Evolutionary conservation across 768 basidiomycete species (phyloP).

Genomic region (Crassisporium funariophilum): DNA sequence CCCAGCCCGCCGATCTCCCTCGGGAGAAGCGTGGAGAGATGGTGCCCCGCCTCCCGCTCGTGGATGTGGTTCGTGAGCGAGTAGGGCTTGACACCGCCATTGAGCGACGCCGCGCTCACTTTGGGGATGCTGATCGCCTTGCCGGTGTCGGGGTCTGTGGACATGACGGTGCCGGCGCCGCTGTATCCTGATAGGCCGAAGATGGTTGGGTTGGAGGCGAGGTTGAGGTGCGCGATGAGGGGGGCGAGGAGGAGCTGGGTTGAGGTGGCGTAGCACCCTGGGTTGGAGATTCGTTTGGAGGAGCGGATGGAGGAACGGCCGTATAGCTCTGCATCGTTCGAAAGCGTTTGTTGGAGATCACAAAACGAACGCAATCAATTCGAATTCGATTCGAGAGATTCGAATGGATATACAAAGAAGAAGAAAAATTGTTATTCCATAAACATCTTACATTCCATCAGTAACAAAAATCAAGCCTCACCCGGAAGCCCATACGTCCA

Average conservation of each 20-base stretch:
- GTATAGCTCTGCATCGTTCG: slow-evolving; percentile 72
- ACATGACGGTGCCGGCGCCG: slow-evolving; percentile 87
- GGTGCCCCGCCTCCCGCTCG: slow-evolving; percentile 90
- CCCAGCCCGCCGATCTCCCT: slow-evolving; percentile 21
- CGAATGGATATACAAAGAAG: slow-evolving; percentile 23
- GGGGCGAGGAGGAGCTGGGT: slow-evolving; percentile 92
- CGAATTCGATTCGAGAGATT: background rate
- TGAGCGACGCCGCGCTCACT: slow-evolving; percentile 73
- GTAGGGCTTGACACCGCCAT: slow-evolving; percentile 81
- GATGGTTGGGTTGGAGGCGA: slow-evolving; percentile 70
- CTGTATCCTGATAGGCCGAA: slow-evolving; percentile 95
- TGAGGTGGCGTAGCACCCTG: slow-evolving; percentile 96
- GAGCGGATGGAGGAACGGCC: slow-evolving; percentile 65
- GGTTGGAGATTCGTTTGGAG: slow-evolving; percentile 91
- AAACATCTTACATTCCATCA: slow-evolving; percentile 23
- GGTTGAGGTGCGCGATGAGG: slow-evolving; percentile 70
- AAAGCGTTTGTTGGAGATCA: background rate
- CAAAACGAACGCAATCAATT: background rate
- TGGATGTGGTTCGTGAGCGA: slow-evolving; percentile 97
- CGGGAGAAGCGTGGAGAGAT: slow-evolving; percentile 67
- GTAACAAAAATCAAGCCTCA: slow-evolving; percentile 55
- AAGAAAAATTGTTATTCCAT: slow-evolving; percentile 32
- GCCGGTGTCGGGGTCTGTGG: slow-evolving; percentile 61
- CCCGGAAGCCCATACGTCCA: slow-evolving; percentile 99
- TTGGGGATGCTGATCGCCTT: slow-evolving; percentile 80